Base-by-base conservation (phyloP, 2,329 filamentous ascomycete genomes). In the Sclerotinia minor region DNA sequence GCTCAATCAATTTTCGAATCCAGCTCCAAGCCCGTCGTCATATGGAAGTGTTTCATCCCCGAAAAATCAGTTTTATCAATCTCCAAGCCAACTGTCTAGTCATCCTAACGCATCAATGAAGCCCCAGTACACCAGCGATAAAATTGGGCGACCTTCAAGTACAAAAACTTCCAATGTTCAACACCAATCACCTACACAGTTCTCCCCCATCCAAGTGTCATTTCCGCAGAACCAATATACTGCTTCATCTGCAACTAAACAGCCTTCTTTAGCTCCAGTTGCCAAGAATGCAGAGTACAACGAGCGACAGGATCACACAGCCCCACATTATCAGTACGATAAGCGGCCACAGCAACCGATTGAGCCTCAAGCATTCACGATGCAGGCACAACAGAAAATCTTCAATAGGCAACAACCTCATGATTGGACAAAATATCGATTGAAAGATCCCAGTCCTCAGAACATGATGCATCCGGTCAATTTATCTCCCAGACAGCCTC, bases 361-460 rank as follows among this genome's bases (percentile, higher is more conserved):
- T 17, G 29, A 61, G 19, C 13, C 59, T 38, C 29, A 50, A 38
- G 38, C 8, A 24, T 3, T 17, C 17, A 13, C 45, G 32, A 38
- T 3, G 8, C 58, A 38, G 21, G 7, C 29, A 61, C 59, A 61
- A 32, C 47, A 38, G 15, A 24, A 61, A 26, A 3, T 26, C 1
- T 50, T 21, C 17, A 26, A 26, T 38, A 45, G 47, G 32, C 45
- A 38, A 35, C n/a, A 61, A 26, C n/a, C n/a, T 26, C 59, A 21
- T 26, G 59, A 61, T 61, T 24, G 45, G 32, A 50, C 29, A 50
- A n/a, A 61, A 26, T 50, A 35, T 38, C 32, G 17, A 61, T 26
- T 61, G 7, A 32, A 50, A 21, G 45, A 24, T 32, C 11, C 59
- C 2, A 50, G n/a, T 5, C n/a, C 45, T 61, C 29, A 6, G 32